Base-by-base conservation (phyloP, 352 stramenopile genomes). In the Peronospora belbahrii region DNA sequence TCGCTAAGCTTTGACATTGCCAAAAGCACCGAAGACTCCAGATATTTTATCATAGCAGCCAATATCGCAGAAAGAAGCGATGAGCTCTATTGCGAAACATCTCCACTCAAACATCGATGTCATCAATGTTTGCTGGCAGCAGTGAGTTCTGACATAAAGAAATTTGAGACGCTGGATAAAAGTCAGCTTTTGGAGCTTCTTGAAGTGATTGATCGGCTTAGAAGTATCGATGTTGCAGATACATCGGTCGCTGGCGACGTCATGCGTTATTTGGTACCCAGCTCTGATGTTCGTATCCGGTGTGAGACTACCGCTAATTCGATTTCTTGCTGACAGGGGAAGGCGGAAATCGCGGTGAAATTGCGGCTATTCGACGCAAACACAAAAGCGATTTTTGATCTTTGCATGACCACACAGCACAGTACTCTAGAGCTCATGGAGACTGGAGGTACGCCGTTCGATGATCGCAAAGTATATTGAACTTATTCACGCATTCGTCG, bases 1-100 rank as follows among this genome's bases (percentile, higher is more conserved):
- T 48, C 32, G 20, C n/a, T 23, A 22, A 91, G 79, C 45, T 88
- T 91, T 55, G 74, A 72, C 15, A 69, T 87, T 39, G 79, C 67
- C 19, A 84, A 84, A 48, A 79, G 42, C 30, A 70, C 68, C 25
- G 67, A 81, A 19, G 48, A 72, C 8, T 47, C 59, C 0, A 52
- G 56, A 28, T 52, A 81, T 9, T 91, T 87, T 51, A 46, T 85
- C 36, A 30, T 76, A 9, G 76, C 74, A 18, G 73, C 72, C 14
- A 59, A 83, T 47, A 71, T 88, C 7, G 66, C 79, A 19, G 56
- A 74, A 25, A 47, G 55, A 7, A 67, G 71, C 8, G 45, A 63
- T 19, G 47, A 67, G n/a, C 17, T 84, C 4, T 83, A 69, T 40
- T 41, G 43, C 4, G 48, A 68, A 10, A 23, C 55, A 2, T 86